A percentile compares a stretch with the other conserved stretches of the same genome.
Conservation (phyloP, 192 early-diverging fungal species). For the Rhizoclosmatium globosum region DNA sequence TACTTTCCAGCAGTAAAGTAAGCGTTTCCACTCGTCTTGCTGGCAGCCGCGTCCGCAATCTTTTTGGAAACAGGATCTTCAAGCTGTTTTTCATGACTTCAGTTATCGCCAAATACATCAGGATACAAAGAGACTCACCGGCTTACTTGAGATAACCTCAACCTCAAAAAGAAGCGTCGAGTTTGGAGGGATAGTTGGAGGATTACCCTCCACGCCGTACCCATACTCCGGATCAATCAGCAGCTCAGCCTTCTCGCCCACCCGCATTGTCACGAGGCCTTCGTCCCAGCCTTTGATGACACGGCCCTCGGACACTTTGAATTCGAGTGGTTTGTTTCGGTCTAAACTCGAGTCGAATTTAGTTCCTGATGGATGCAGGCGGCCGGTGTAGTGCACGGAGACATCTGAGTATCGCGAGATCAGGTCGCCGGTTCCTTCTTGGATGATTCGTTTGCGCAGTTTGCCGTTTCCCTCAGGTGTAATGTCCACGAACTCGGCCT, state of each 20-base stretch:
- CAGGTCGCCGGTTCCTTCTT: slow-evolving; percentile 11
- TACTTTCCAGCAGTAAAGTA: slow-evolving; percentile 24
- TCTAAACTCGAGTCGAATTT: slow-evolving; percentile 50
- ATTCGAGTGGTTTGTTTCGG: slow-evolving; percentile 67
- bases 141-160: slow-evolving; percentile 43
- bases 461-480: not conserved
- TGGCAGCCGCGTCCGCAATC: slow-evolving; percentile 22
- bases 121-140: slow-evolving; percentile 3
- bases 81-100: slow-evolving; percentile 21
- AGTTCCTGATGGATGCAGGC: slow-evolving; percentile 28
- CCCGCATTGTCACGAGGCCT: slow-evolving; percentile 70
- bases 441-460: slow-evolving; percentile 23
- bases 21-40: slow-evolving; percentile 39
- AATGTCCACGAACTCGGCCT: not conserved
- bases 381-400: slow-evolving; percentile 57
- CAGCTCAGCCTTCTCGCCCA: slow-evolving; percentile 72
- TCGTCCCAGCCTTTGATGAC: slow-evolving; percentile 82
- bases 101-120: not conserved
- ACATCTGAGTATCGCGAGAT: slow-evolving; percentile 10
- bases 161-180: slow-evolving; percentile 70
- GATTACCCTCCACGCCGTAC: slow-evolving; percentile 71
- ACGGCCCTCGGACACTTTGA: slow-evolving; percentile 56
- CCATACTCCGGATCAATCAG: slow-evolving; percentile 66
- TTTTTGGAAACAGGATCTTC: slow-evolving; percentile 37
- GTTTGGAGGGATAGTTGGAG: slow-evolving; percentile 67